Conservation (phyloP, 306 rosid species). For the Castanea mollissima region DNA sequence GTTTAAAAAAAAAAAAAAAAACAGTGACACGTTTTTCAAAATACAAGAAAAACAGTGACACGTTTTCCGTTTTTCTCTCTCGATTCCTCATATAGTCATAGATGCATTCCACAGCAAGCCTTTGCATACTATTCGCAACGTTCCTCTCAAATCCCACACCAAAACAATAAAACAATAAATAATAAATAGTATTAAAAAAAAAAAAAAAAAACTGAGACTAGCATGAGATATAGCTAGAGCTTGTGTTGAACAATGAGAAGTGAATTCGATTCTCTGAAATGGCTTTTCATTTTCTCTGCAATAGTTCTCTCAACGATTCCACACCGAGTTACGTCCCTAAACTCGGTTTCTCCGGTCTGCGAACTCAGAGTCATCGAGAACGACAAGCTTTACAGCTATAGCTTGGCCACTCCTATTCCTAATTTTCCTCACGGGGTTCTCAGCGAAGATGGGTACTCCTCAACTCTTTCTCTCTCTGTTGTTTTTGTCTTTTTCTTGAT, state of each 20-base stretch:
- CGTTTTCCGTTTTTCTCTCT: too few species aligned
- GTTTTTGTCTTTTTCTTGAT: conserved; percentile 12
- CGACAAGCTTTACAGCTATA: conserved; percentile 64
- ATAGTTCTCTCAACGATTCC: conserved; percentile 38
- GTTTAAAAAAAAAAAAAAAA: too few species aligned
- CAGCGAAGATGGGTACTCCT: conserved; percentile 89
- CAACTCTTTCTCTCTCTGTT: conserved; percentile 8
- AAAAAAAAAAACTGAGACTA: background rate
- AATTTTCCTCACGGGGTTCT: conserved; percentile 78
- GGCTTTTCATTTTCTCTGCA: conserved; percentile 4
- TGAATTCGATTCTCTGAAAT: conserved; percentile 17
- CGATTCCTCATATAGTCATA: too few species aligned
- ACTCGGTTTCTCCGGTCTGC: conserved; percentile 44
- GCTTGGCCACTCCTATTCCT: conserved; percentile 63
- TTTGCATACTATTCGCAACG: too few species aligned
- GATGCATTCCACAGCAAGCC: too few species aligned
- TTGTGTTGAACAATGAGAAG: conserved; percentile 28
- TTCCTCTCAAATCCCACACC: background rate
- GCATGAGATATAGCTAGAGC: conserved; percentile 22
- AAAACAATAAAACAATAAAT: background rate
- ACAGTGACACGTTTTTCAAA: too few species aligned
- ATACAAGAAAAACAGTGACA: too few species aligned
- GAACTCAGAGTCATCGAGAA: conserved; percentile 41
- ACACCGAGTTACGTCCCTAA: conserved; percentile 19
- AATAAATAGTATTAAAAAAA: background rate